phyloP scores from a whole-genome alignment of 2,329 filamentous ascomycete species.

The Cladobotryum mycophilum region DNA sequence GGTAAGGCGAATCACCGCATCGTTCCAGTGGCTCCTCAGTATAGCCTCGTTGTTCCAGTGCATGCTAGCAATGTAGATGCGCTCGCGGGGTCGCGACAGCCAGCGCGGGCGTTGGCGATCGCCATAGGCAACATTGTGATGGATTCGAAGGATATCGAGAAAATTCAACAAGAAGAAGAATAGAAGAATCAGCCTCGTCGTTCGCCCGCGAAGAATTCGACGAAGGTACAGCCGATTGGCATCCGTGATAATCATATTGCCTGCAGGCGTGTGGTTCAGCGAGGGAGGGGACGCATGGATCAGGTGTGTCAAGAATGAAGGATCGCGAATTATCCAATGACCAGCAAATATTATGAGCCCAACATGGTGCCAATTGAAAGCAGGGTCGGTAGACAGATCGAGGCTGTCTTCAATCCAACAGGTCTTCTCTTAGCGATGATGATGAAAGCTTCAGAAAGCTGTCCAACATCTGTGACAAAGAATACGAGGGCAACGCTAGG shows the following conservation, averaged over 20 bases:
- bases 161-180: slow-evolving; percentile 31
- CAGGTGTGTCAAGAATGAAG: too few relatives aligned
- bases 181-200: slow-evolving; percentile 27
- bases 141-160: slow-evolving; percentile 35
- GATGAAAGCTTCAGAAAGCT: neutral
- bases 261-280: neutral
- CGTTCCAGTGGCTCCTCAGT: slow-evolving; percentile 56
- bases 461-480: neutral
- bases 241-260: slow-evolving; percentile 23
- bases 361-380: neutral
- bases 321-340: neutral
- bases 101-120: slow-evolving; percentile 16
- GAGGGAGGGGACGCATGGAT: neutral
- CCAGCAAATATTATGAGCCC: neutral
- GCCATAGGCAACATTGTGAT: slow-evolving; percentile 26
- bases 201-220: slow-evolving; percentile 31
- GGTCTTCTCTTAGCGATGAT: neutral
- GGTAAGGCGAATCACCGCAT: slow-evolving; percentile 51
- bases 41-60: slow-evolving; percentile 62
- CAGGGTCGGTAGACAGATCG: neutral
- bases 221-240: slow-evolving; percentile 30
- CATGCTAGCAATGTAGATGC: slow-evolving; percentile 62
- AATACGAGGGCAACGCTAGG: too few relatives aligned
- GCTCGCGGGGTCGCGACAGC: slow-evolving; percentile 26
- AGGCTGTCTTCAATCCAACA: too few relatives aligned